Conservation (phyloP, 2,329 filamentous ascomycete genomes). For the Neonectria hederae region DNA sequence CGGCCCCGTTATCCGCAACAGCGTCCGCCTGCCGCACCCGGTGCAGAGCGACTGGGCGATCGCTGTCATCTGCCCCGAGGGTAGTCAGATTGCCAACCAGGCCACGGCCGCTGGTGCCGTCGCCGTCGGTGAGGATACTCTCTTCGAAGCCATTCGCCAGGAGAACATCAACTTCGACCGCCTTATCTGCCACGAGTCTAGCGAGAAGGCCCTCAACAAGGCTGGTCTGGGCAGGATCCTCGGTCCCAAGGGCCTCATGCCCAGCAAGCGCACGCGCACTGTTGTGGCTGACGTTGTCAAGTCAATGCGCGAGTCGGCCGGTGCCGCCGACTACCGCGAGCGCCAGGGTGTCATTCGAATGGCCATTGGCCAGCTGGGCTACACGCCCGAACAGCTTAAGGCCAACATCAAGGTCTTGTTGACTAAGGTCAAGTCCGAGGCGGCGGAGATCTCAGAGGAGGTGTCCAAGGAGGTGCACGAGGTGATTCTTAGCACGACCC, state of each 20-base stretch:
- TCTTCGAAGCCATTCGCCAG: conserved; percentile 80
- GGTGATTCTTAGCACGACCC: conserved; percentile 85
- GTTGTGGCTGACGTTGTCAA: conserved; percentile 81
- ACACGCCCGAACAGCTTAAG: conserved; percentile 86
- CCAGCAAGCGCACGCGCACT: conserved; percentile 85
- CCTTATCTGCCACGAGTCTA: conserved; percentile 85
- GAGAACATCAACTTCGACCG: conserved; percentile 89
- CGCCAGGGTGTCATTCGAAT: conserved; percentile 83
- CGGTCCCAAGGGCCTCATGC: conserved; percentile 93
- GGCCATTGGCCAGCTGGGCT: conserved; percentile 89
- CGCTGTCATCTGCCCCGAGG: conserved; percentile 89
- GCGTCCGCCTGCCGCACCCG: conserved; percentile 86
- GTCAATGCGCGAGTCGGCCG: conserved; percentile 83
- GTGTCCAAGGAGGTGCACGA: conserved; percentile 60
- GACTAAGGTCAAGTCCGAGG: conserved; percentile 80
- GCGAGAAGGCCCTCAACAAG: conserved; percentile 81
- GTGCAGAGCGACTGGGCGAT: conserved; percentile 90
- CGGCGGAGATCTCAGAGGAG: conserved; percentile 71
- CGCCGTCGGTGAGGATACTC: conserved; percentile 83
- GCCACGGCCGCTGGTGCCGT: conserved; percentile 82
- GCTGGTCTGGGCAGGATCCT: conserved; percentile 82
- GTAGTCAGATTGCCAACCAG: conserved; percentile 76
- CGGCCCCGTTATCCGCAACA: conserved; percentile 86
- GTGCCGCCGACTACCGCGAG: conserved; percentile 89
- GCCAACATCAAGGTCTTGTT: conserved; percentile 85